Conservation (phyloP, 2,329 filamentous ascomycete genomes). For the Colletotrichum coccodes region DNA sequence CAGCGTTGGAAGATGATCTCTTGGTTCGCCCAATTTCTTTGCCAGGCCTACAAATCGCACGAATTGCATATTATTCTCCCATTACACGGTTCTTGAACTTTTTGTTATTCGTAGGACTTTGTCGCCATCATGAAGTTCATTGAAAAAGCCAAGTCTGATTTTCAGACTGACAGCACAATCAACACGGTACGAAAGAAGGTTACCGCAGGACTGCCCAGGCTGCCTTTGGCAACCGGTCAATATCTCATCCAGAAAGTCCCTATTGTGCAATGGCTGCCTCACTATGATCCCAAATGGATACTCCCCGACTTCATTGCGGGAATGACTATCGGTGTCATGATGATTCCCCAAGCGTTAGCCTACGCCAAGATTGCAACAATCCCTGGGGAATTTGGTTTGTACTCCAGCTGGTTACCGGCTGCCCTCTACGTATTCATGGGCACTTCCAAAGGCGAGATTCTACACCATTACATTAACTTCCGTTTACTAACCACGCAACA, state of each 20-base stretch:
- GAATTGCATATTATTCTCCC: not conserved
- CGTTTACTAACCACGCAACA: constrained; percentile 37
- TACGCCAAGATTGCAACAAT: constrained; percentile 72
- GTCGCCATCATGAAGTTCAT: constrained; percentile 35
- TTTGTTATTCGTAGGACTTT: not conserved
- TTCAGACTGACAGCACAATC: constrained; percentile 50
- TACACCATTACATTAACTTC: fast-evolving
- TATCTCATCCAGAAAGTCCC: constrained; percentile 71
- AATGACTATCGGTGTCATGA: constrained; percentile 67
- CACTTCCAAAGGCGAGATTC: constrained; percentile 64
- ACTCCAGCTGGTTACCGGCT: constrained; percentile 68
- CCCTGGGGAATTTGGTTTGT: constrained; percentile 68
- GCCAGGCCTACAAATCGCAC: not conserved
- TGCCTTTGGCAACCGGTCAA: constrained; percentile 63
- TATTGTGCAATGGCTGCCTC: constrained; percentile 70
- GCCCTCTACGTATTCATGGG: constrained; percentile 69
- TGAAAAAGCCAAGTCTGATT: constrained; percentile 41
- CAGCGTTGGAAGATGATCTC: not conserved
- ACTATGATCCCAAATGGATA: constrained; percentile 70
- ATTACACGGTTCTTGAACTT: not conserved
- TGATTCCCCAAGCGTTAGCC: constrained; percentile 70
- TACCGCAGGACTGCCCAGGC: constrained; percentile 41
- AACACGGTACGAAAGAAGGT: constrained; percentile 43
- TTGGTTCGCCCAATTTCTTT: not conserved
- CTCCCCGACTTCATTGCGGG: constrained; percentile 71